Base-by-base conservation (phyloP, 768 basidiomycete genomes). In the Chlorophyllum brunneum region DNA sequence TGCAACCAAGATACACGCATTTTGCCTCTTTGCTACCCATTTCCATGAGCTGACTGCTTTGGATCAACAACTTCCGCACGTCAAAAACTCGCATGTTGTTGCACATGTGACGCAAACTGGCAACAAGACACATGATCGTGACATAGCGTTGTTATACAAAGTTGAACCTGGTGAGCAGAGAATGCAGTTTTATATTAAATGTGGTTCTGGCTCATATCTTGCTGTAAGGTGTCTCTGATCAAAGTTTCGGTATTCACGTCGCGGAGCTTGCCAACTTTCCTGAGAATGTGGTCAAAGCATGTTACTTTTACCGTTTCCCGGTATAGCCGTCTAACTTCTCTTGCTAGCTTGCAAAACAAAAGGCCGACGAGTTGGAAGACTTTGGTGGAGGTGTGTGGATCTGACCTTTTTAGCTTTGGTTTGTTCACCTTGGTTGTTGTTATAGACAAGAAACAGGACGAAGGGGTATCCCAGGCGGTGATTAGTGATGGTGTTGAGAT, bases 261-360 rank as follows among this genome's bases (percentile, higher is more conserved):
- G 97, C 97, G 0, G 80, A 93, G 64, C 74, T 98, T n/a, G 95
- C 95, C 3, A 95, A 98, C 67, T 99, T 99, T 69, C 97, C 97
- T 0, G 90, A 95, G 55, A 88, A 84, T 57, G 95, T 98, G 9
- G 81, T 98, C 54, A 91, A 88, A 76, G 67, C 66, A n/a, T 9
- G 59, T 48, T 20, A 1, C 11, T 20, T 10, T n/a, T 16, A 8
- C n/a, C 27, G 13, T 38, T 8, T 15, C 24, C 4, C 15, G 3
- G 18, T 16, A 13, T 45, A 8, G 24, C 18, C 20, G 1, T 36
- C 24, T 26, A n/a, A 18, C 22, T 23, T 43, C 26, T 11, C 24
- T 18, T 9, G 20, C 10, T 4, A 92, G 92, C 80, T 92, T 40
- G 95, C 91, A 15, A 88, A 88, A 68, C 77, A 85, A 22, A 97